A percentile compares a stretch with the other conserved stretches of the same genome.
Conservation (phyloP, 192 early-diverging fungal genomes). For the Rhizophagus prolifer region DNA sequence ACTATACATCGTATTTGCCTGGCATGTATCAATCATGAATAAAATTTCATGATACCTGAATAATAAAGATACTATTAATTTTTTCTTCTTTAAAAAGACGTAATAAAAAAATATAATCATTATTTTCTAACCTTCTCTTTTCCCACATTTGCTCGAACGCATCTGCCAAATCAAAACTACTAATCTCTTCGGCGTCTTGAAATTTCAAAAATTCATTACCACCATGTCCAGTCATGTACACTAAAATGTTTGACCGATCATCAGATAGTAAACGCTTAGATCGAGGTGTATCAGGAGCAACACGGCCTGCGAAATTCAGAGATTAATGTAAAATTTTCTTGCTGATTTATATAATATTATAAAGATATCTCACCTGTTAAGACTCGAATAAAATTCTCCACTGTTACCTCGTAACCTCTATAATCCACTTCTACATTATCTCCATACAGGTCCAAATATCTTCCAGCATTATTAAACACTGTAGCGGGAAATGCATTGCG, state of each 20-base stretch:
- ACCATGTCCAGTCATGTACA: slow-evolving; percentile 99
- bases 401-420: slow-evolving; percentile 98
- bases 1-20: slow-evolving; percentile 96
- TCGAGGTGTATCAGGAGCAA: slow-evolving; percentile 82
- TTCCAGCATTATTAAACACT: slow-evolving; percentile 86
- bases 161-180: slow-evolving; percentile 92
- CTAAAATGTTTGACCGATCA: slow-evolving; percentile 92
- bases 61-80: neutral
- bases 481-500: slow-evolving; percentile 91
- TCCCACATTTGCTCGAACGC: slow-evolving; percentile 98
- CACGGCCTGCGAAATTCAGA: slow-evolving; percentile 60
- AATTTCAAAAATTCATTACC: slow-evolving; percentile 99
- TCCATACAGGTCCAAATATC: slow-evolving; percentile 88
- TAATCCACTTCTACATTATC: slow-evolving; percentile 99
- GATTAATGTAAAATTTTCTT: slow-evolving; percentile 9
- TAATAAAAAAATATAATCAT: neutral
- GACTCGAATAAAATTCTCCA: slow-evolving; percentile 96
- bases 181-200: slow-evolving; percentile 97
- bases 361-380: slow-evolving; percentile 65
- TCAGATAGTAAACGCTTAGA: slow-evolving; percentile 94
- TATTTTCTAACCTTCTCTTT: slow-evolving; percentile 66
- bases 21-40: slow-evolving; percentile 98
- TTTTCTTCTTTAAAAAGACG: neutral
- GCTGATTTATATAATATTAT: neutral
- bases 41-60: slow-evolving; percentile 90